These are phyloP conservation scores for Styphnolobium japonicum DNA, from an alignment of 306 rosid genomes.

Conservation along the genomic window DNA sequence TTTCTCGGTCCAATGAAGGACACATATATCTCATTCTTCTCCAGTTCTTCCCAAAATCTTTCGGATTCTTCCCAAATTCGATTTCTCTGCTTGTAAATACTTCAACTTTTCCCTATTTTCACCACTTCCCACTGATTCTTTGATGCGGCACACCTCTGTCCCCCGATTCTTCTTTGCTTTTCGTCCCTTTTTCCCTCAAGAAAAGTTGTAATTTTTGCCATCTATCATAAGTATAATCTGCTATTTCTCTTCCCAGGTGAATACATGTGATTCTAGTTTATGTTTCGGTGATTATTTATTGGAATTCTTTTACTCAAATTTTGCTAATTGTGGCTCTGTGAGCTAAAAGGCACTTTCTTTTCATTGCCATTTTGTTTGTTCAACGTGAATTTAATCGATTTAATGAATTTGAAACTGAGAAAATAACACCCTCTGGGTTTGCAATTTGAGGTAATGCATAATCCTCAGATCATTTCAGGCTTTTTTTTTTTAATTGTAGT, in stretches of 20 bases:
- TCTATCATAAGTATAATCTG: not conserved
- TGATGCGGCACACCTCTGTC: slow-evolving; percentile 43
- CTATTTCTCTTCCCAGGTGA: slow-evolving; percentile 9
- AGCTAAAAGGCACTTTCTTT: slow-evolving; percentile 9
- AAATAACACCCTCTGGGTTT: not conserved
- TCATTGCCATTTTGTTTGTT: slow-evolving; percentile 9
- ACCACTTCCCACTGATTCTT: slow-evolving; percentile 18
- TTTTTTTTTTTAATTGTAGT: not conserved
- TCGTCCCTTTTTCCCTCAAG: not conserved
- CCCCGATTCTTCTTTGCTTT: not conserved
- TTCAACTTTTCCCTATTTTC: slow-evolving; percentile 26
- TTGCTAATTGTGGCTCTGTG: not conserved
- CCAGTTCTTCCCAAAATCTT: no score
- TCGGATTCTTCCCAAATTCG: no score
- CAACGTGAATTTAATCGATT: slow-evolving; percentile 17
- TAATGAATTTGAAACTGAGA: slow-evolving; percentile 1
- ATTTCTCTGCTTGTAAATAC: slow-evolving; percentile 29
- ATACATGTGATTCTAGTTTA: slow-evolving; percentile 19
- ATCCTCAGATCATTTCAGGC: not conserved
- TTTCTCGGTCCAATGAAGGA: slow-evolving; percentile 23
- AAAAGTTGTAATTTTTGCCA: slow-evolving; percentile 19
- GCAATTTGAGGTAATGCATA: not conserved
- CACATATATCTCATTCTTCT: slow-evolving; percentile 21
- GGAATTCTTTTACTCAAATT: slow-evolving; percentile 4
- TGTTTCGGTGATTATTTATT: not conserved